A percentile compares a stretch with the other conserved stretches of the same genome.
Evolutionary conservation across 2,329 filamentous ascomycete genomes (phyloP).

Genomic region (Aspergillus hortae): DNA sequence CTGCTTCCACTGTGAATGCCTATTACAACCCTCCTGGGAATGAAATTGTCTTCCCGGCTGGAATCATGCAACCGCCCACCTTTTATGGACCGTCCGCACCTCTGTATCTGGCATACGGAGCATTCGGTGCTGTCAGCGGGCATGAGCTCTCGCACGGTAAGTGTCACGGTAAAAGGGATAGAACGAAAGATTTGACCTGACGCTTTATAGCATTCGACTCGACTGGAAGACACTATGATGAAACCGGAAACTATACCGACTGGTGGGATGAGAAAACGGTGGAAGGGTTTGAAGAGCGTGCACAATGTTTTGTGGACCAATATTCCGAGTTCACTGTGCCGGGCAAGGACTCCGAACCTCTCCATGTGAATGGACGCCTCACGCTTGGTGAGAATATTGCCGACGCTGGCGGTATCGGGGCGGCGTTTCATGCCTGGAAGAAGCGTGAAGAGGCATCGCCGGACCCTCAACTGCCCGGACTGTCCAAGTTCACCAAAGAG

Average conservation of each 20-base stretch:
- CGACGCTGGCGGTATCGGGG: conserved; percentile 63
- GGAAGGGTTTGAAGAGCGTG: conserved; percentile 54
- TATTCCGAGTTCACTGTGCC: conserved; percentile 60
- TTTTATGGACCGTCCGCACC: conserved; percentile 60
- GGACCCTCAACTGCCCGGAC: conserved; percentile 55
- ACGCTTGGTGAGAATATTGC: conserved; percentile 70
- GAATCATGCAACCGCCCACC: conserved; percentile 65
- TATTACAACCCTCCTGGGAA: conserved; percentile 65
- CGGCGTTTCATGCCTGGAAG: conserved; percentile 64
- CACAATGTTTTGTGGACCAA: conserved; percentile 66
- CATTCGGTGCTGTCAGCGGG: conserved; percentile 63
- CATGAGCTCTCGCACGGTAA: conserved; percentile 64
- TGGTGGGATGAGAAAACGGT: conserved; percentile 65
- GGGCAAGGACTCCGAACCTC: conserved; percentile 53
- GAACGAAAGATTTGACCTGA: background rate
- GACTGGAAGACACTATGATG: conserved; percentile 61
- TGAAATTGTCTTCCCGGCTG: conserved; percentile 66
- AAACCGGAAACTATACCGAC: conserved; percentile 61
- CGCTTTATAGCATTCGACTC: conserved; percentile 58
- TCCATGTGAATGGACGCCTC: conserved; percentile 60
- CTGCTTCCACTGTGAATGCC: conserved; percentile 61
- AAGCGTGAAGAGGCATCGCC: conserved; percentile 52
- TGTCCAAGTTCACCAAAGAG: conserved; percentile 61
- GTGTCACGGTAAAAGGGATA: conserved; percentile 2
- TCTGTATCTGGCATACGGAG: conserved; percentile 65